Evolutionary conservation across 208 protist genomes (phyloP).

Genomic region (Leishmania martiniquensis): DNA sequence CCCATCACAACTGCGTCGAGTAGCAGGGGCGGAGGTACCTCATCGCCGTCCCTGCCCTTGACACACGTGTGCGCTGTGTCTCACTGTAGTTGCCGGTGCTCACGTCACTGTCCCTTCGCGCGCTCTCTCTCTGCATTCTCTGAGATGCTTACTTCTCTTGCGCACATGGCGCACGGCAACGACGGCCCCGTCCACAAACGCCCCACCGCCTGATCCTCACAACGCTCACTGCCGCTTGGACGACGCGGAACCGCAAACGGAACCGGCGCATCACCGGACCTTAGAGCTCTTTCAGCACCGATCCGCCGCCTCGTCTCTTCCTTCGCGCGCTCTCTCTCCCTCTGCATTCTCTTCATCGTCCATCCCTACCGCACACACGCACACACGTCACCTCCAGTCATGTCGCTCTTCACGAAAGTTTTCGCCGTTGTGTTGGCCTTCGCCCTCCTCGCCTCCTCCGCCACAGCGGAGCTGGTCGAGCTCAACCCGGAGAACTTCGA

Average conservation of each 20-base stretch:
- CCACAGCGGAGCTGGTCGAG: constrained; percentile 57
- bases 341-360: not conserved
- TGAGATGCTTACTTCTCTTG: too few relatives aligned
- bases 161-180: not conserved
- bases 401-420: constrained; percentile 17
- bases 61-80: not conserved
- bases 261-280: not conserved
- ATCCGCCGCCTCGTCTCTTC: not conserved
- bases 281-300: not conserved
- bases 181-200: not conserved
- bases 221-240: not conserved
- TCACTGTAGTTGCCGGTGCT: not conserved
- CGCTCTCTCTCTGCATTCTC: not conserved
- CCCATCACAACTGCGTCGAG: not conserved
- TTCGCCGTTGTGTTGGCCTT: constrained; percentile 27
- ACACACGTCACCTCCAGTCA: not conserved
- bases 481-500: constrained; percentile 83
- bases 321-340: not conserved
- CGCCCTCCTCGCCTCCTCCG: constrained; percentile 23
- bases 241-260: not conserved
- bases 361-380: not conserved
- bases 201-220: not conserved
- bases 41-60: not conserved
- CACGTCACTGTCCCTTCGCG: not conserved
- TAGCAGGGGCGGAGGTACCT: not conserved